phyloP scores from a whole-genome alignment of 2,329 filamentous ascomycete genomes.

The Phaeosphaeriaceae sp. region DNA sequence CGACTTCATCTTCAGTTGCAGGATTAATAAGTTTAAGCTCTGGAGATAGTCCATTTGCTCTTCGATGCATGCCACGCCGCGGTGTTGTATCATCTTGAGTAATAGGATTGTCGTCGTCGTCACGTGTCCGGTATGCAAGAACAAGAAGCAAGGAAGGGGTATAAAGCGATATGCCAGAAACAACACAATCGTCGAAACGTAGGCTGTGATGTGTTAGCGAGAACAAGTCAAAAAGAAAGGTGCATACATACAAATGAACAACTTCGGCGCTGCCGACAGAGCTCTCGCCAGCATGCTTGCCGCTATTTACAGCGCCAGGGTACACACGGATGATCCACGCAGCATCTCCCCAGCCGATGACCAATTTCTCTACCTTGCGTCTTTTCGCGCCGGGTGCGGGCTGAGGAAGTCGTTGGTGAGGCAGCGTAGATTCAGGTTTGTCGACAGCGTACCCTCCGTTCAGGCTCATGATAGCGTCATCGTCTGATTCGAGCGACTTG shows the following conservation, averaged over 20 bases:
- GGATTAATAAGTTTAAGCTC: slow-evolving; percentile 92
- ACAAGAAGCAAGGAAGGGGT: slow-evolving; percentile 89
- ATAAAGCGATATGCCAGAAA: slow-evolving; percentile 96
- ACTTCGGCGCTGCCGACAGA: slow-evolving; percentile 85
- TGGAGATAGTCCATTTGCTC: slow-evolving; percentile 81
- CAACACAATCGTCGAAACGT: slow-evolving; percentile 90
- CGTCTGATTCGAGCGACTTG: slow-evolving; percentile 74
- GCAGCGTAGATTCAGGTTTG: slow-evolving; percentile 40
- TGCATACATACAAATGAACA: slow-evolving; percentile 76
- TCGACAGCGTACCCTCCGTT: slow-evolving; percentile 43
- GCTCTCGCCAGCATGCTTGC: slow-evolving; percentile 71
- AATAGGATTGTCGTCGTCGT: slow-evolving; percentile 68
- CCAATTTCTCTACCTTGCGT: slow-evolving; percentile 69
- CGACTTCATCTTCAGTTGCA: slow-evolving; percentile 78
- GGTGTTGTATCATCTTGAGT: slow-evolving; percentile 64
- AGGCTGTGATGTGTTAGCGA: slow-evolving; percentile 63
- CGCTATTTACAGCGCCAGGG: slow-evolving; percentile 71
- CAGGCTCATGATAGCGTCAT: slow-evolving; percentile 55
- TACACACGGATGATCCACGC: slow-evolving; percentile 96
- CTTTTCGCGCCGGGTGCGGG: slow-evolving; percentile 43
- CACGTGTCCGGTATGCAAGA: slow-evolving; percentile 84
- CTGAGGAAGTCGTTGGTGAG: slow-evolving; percentile 55
- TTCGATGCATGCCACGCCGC: slow-evolving; percentile 69
- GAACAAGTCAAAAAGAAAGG: slow-evolving; percentile 16
- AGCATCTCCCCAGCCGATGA: slow-evolving; percentile 95